phyloP scores from a whole-genome alignment of 768 basidiomycete genomes.

The Boletus rufocinnamomeus region DNA sequence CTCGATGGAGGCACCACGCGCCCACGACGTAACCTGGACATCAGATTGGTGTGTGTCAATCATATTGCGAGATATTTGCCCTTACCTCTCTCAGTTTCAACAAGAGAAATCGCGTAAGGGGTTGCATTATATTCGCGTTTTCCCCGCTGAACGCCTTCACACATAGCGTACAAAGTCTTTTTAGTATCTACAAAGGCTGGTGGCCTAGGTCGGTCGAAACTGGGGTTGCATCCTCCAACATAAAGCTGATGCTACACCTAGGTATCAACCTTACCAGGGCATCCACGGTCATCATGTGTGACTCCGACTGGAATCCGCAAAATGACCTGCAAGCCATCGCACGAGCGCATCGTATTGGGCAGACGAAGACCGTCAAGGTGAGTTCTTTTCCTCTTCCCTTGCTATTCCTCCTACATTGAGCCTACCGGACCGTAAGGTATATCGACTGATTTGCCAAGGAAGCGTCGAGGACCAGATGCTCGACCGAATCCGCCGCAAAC shows the following conservation, averaged over 20 bases:
- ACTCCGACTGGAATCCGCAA: constrained; percentile 69
- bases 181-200: constrained; percentile 73
- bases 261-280: constrained; percentile 87
- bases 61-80: background rate
- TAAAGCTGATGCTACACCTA: constrained; percentile 27
- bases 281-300: constrained; percentile 78
- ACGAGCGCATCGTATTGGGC: constrained; percentile 79
- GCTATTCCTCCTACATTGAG: background rate
- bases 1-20: constrained; percentile 58
- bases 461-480: constrained; percentile 80
- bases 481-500: constrained; percentile 67
- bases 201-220: constrained; percentile 52
- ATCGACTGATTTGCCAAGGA: constrained; percentile 66
- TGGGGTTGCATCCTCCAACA: background rate
- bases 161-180: constrained; percentile 62
- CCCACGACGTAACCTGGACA: constrained; percentile 57
- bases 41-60: constrained; percentile 47
- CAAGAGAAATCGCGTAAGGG: constrained; percentile 54
- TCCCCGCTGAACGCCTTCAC: constrained; percentile 4
- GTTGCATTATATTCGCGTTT: background rate
- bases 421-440: constrained; percentile 46
- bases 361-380: constrained; percentile 70
- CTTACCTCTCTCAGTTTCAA: constrained; percentile 48
- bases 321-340: constrained; percentile 88
- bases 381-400: background rate